A percentile compares a stretch with the other conserved stretches of the same genome.
Evolutionary conservation across 768 basidiomycete genomes (phyloP).

Genomic region (Phlebiopsis gigantea): DNA sequence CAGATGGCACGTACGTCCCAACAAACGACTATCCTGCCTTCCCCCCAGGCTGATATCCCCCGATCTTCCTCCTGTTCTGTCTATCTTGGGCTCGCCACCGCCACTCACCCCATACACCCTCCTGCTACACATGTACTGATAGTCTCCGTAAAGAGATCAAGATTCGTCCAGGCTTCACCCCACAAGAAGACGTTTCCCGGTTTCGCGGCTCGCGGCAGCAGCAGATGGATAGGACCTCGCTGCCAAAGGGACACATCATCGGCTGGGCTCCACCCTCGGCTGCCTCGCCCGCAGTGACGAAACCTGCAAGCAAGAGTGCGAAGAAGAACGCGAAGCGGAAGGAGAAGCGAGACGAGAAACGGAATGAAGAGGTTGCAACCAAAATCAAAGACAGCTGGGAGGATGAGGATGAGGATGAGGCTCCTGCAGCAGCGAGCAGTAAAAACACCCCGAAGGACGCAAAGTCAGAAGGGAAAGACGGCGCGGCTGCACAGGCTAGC

Average conservation of each 20-base stretch:
- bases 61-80: too few relatives aligned
- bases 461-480: constrained; percentile 19
- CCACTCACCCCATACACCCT: constrained; percentile 4
- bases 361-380: constrained; percentile 44
- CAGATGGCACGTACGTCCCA: constrained; percentile 76
- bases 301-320: constrained; percentile 38
- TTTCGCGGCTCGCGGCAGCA: constrained; percentile 78
- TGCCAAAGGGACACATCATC: constrained; percentile 78
- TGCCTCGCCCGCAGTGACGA: constrained; percentile 28
- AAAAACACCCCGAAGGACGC: constrained; percentile 9
- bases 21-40: not conserved
- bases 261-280: constrained; percentile 62
- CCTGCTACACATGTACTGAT: not conserved
- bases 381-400: constrained; percentile 76
- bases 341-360: constrained; percentile 48
- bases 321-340: constrained; percentile 82
- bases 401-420: constrained; percentile 55
- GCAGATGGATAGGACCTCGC: constrained; percentile 55
- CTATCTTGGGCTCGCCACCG: not conserved
- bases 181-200: constrained; percentile 87
- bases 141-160: constrained; percentile 86
- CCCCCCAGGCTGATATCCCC: not conserved
- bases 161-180: constrained; percentile 90
- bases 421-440: constrained; percentile 14
- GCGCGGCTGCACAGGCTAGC: constrained; percentile 12